Percentiles rank a stretch among this genome's conserved stretches.
Conservation (phyloP, 2,329 filamentous ascomycete genomes). For the Helminthosporium solani region DNA sequence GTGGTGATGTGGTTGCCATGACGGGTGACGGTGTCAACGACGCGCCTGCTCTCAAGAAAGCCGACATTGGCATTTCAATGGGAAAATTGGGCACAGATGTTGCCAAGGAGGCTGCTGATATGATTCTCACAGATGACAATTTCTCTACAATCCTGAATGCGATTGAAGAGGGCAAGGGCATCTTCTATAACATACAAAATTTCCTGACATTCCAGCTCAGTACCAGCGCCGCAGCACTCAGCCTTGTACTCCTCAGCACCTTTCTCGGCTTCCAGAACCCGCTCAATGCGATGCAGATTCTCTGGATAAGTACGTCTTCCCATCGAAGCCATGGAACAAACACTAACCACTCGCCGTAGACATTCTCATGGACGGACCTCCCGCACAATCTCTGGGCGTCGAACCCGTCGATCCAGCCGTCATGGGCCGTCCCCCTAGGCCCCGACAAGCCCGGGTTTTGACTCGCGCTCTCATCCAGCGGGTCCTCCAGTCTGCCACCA, state of each 20-base stretch:
- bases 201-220: slow-evolving; percentile 98
- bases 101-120: slow-evolving; percentile 92
- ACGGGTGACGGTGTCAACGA: slow-evolving; percentile 98
- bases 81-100: slow-evolving; percentile 93
- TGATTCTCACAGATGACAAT: slow-evolving; percentile 88
- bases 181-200: slow-evolving; percentile 99
- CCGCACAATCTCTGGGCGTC: slow-evolving; percentile 93
- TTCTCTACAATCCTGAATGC: slow-evolving; percentile 90
- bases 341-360: slow-evolving; percentile 57
- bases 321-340: neutral
- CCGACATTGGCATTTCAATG: slow-evolving; percentile 98
- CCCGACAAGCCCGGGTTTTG: slow-evolving; percentile 85
- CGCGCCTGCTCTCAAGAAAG: slow-evolving; percentile 92
- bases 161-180: slow-evolving; percentile 98
- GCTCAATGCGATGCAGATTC: slow-evolving; percentile 98
- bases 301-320: slow-evolving; percentile 88
- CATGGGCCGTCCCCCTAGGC: slow-evolving; percentile 86
- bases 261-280: slow-evolving; percentile 92
- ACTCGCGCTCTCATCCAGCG: slow-evolving; percentile 78
- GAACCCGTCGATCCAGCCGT: slow-evolving; percentile 93
- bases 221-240: slow-evolving; percentile 90
- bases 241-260: slow-evolving; percentile 88
- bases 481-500: slow-evolving; percentile 79
- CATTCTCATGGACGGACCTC: slow-evolving; percentile 98
- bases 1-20: slow-evolving; percentile 97